Conservation (phyloP, 805 yeast species). For the Dipodascus albidus region DNA sequence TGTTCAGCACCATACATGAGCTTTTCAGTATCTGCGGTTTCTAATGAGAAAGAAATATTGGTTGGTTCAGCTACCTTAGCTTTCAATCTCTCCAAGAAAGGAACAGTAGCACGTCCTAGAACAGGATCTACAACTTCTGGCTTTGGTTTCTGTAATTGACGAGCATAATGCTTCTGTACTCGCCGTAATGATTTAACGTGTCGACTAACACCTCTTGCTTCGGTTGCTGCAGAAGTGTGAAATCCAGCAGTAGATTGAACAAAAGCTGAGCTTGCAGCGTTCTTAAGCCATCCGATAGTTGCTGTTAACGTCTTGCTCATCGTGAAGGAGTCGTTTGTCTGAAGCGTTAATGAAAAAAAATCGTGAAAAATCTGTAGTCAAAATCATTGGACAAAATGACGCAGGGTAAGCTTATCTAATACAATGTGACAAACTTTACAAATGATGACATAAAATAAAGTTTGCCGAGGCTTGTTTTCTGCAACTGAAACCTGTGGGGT, state of each 20-base stretch:
- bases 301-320: background rate
- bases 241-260: background rate
- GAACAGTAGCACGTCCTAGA: conserved; percentile 54
- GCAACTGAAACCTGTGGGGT: too few relatives aligned
- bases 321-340: background rate
- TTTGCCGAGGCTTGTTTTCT: background rate
- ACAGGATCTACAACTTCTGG: conserved; percentile 63
- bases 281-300: background rate
- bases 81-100: conserved; percentile 56
- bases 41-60: conserved; percentile 49
- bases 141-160: conserved; percentile 16
- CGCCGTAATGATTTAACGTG: conserved; percentile 13
- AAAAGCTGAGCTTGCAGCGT: background rate
- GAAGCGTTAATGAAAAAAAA: background rate
- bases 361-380: background rate
- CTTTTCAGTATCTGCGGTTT: conserved; percentile 57
- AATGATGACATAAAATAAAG: too few relatives aligned
- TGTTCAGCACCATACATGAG: conserved; percentile 68
- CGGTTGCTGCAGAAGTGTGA: background rate
- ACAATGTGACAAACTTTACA: too few relatives aligned
- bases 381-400: background rate
- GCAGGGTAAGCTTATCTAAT: background rate
- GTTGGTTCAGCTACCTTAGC: conserved; percentile 57
- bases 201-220: conserved; percentile 4
- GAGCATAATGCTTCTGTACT: conserved; percentile 20